Evolutionary conservation across 2,329 filamentous ascomycete species (phyloP), one percentile per base, ranked within the genome.

Genomic region (Ascochyta viciae-villosae): DNA sequence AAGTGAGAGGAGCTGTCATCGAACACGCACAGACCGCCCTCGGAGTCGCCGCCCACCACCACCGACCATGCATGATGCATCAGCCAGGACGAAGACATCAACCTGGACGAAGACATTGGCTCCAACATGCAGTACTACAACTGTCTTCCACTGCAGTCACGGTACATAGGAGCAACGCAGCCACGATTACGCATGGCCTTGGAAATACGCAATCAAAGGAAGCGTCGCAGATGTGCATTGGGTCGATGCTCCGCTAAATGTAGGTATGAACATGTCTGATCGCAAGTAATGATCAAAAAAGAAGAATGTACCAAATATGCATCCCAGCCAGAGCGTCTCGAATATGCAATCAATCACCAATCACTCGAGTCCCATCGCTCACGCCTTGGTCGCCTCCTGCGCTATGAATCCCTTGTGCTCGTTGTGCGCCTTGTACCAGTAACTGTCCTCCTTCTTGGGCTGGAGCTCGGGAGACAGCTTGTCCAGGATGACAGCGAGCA

Each of bases 381-480:
- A 56, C 22, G 41, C 47, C 26, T 33, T 42, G 1, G 42, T 47
- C 59, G 66, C 55, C 54, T 63, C 59, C 29, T 31, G 29, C 41
- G 65, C 66, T 39, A 73, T 64, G 80, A 92, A 96, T 13, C 90
- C 91, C 53, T 88, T 87, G 77, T 97, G 92, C 74, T 96, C 92
- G 39, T 87, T 86, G 79, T 98, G 94, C 76, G 89, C 90, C 81
- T 95, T 95, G 81, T 96, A 97, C 76, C 85, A 88, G 79, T 90
- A 92, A 74, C 85, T 80, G 35, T 78, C 78, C 53, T 69, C 65
- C 33, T 81, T 77, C 78, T 89, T 89, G 35, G 91, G 91, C 55
- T 82, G 82, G 63, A 96, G 78, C 72, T 95, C 90, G 1, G 83
- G 78, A 6, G 89, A 89, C 27, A 97, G 80, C 63, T 90, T 86